Base-by-base conservation (phyloP, 73 alveolate species). In the Paramecium sexaurelia region DNA sequence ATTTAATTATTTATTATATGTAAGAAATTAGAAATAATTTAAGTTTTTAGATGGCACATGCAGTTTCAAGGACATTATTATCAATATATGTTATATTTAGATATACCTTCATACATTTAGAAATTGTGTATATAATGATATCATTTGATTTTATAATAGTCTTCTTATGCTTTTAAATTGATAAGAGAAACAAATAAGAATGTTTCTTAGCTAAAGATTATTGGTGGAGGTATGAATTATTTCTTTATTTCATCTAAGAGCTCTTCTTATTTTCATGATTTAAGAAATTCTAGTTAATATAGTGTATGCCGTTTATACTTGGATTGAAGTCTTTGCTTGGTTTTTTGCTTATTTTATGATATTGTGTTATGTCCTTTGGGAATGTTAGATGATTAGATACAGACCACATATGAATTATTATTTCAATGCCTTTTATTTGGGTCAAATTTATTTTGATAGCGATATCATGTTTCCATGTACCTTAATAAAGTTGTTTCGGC, bases 261-360 rank as follows among this genome's bases (percentile, higher is more conserved):
- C 84, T 32, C 39, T 66, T 3, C 2, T 66, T 24, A 66, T 66
- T 19, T 66, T 66, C 13, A 66, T 66, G 84, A 5, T 66, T 10
- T 27, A 66, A 66, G 84, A 66, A 24, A 66, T 66, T 32, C 84
- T 66, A 27, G 84, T 66, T 1, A 66, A 66, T 33, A 4, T 32
- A 66, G 45, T 66, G 19, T 66, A 66, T 33, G 39, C 39, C 6
- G 45, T 66, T 1, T 66, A 66, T 15, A 33, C 39, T 11, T 66
- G 84, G 84, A n/a, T 66, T 0, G 84, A 66, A 66, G 84, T 66
- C 8, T 66, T 66, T 66, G 39, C 51, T 66, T 66, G 84, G 84
- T 66, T 66, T 47, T 66, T 66, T 13, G 84, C 51, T 32, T 66
- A 29, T 33, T 66, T 66, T 22, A 13, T 66, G 24, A 66, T 66